These are phyloP conservation scores for Erodium chrysanthum DNA, from an alignment of 441 rosid genomes.

Conservation along the genomic window DNA sequence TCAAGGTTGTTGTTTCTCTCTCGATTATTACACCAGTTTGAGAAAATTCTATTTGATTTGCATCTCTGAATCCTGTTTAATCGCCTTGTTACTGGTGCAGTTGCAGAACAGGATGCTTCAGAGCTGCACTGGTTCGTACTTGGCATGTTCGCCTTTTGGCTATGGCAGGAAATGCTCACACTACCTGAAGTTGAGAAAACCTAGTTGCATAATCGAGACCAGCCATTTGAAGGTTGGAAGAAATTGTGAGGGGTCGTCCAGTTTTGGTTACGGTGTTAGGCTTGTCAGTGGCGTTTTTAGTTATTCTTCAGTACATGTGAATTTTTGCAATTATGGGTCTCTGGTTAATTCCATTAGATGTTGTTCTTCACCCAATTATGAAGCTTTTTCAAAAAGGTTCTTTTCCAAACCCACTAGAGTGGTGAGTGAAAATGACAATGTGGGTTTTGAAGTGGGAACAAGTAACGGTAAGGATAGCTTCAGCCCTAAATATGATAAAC, in stretches of 20 bases:
- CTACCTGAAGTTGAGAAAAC: constrained; percentile 27
- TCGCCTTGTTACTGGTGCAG: constrained; percentile 20
- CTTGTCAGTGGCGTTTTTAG: constrained; percentile 20
- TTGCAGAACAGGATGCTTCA: constrained; percentile 39
- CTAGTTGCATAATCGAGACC: constrained; percentile 9
- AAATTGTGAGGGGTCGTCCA: constrained; percentile 9
- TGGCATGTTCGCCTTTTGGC: constrained; percentile 19
- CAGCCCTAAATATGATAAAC: constrained; percentile 23
- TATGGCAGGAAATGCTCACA: constrained; percentile 20
- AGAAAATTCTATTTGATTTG: not conserved
- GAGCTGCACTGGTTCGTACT: constrained; percentile 21
- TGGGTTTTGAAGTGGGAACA: constrained; percentile 19
- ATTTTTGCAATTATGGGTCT: constrained; percentile 20
- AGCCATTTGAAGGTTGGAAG: constrained; percentile 10
- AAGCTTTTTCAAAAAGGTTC: constrained; percentile 25
- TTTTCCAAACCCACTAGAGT: constrained; percentile 34
- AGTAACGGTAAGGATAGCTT: constrained; percentile 14
- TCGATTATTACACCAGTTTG: not conserved
- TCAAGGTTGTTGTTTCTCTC: not conserved
- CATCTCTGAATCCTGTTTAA: not conserved
- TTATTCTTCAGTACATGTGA: constrained; percentile 17
- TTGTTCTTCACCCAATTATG: constrained; percentile 18
- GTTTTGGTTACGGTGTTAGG: constrained; percentile 19
- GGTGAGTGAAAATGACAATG: constrained; percentile 18
- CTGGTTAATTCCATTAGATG: constrained; percentile 23